phyloP scores from a whole-genome alignment of 2,329 filamentous ascomycete genomes.

The Hypoxylon sp. region DNA sequence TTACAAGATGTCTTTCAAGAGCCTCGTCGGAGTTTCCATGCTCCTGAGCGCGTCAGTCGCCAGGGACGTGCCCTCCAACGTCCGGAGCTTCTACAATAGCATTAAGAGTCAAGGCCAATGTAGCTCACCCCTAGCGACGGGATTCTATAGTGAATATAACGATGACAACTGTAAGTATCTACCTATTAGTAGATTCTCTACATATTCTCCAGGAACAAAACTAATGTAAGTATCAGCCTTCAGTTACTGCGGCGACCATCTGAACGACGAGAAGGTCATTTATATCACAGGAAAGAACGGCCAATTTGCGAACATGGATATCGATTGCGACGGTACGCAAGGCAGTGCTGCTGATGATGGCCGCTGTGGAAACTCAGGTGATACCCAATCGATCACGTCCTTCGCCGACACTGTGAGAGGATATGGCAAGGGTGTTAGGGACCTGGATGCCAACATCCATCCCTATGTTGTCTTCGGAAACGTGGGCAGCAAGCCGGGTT shows the following conservation, averaged over 20 bases:
- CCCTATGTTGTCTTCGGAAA: conserved; percentile 68
- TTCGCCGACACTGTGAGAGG: conserved; percentile 58
- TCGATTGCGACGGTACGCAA: conserved; percentile 70
- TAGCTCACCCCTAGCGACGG: conserved; percentile 56
- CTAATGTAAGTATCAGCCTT: conserved; percentile 35
- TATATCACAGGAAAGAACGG: conserved; percentile 61
- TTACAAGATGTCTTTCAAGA: conserved; percentile 41
- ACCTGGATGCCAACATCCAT: conserved; percentile 64
- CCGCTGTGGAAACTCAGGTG: conserved; percentile 60
- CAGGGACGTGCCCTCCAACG: conserved; percentile 58
- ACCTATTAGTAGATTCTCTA: no score
- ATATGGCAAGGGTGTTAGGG: conserved; percentile 54
- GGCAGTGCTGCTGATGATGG: conserved; percentile 59
- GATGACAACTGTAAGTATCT: conserved; percentile 56
- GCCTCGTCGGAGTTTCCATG: conserved; percentile 41
- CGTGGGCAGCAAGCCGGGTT: conserved; percentile 52
- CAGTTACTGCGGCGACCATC: conserved; percentile 62
- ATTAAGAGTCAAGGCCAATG: conserved; percentile 59
- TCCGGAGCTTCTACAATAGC: conserved; percentile 60
- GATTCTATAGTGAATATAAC: conserved; percentile 59
- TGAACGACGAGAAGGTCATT: conserved; percentile 56
- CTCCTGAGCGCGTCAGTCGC: conserved; percentile 43
- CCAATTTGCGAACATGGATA: conserved; percentile 68
- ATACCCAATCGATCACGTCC: conserved; percentile 61
- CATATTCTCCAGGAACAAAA: background rate